Evolutionary conservation across 345 rosid species (phyloP).

Genomic region (Moringa oleifera): DNA sequence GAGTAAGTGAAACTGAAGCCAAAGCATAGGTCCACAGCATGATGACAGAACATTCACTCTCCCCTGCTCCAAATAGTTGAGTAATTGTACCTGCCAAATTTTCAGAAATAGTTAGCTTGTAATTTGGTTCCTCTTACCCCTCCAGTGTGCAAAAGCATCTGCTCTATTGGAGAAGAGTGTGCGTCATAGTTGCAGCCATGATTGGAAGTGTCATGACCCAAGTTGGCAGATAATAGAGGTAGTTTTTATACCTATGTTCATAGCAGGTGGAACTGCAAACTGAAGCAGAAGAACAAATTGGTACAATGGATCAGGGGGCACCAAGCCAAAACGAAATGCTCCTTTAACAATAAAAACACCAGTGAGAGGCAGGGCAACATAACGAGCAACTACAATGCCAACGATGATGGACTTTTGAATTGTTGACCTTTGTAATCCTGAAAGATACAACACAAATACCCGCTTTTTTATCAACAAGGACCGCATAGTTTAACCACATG

Average conservation of each 20-base stretch:
- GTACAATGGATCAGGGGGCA: constrained; percentile 53
- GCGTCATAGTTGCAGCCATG: too few species aligned
- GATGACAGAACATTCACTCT: constrained; percentile 64
- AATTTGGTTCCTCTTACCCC: too few species aligned
- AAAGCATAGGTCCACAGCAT: constrained; percentile 59
- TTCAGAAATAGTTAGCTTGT: too few species aligned
- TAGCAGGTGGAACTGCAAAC: constrained; percentile 66
- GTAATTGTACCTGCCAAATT: constrained; percentile 52
- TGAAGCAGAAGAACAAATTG: constrained; percentile 64
- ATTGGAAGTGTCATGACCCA: background rate
- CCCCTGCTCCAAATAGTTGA: constrained; percentile 55
- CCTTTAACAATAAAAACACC: constrained; percentile 48
- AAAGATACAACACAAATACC: background rate
- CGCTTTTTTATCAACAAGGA: background rate
- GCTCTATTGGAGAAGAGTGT: too few species aligned
- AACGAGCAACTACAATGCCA: constrained; percentile 47
- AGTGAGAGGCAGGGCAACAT: constrained; percentile 42
- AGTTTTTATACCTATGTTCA: constrained; percentile 30
- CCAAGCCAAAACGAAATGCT: constrained; percentile 40
- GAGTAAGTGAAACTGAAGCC: constrained; percentile 55
- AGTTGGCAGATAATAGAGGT: background rate
- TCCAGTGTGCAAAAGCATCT: too few species aligned
- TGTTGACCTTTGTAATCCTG: constrained; percentile 52
- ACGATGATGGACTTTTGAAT: constrained; percentile 30
- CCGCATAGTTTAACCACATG: too few species aligned